Evolutionary conservation across 441 rosid genomes (phyloP).

Genomic region (Adansonia rubrostipa): DNA sequence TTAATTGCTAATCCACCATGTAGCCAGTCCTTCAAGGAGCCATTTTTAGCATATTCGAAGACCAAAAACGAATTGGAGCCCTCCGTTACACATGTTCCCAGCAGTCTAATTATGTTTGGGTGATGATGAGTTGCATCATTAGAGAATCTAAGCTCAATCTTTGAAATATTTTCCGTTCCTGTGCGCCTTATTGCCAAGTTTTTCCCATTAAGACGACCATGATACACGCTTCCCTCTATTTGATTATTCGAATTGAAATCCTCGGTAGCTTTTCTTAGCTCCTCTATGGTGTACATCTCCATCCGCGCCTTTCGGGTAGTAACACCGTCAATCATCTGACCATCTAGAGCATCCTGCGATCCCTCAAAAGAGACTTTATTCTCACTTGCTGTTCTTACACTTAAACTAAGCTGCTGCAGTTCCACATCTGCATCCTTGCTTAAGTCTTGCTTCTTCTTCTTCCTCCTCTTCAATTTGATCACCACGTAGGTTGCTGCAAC

Average conservation of each 20-base stretch:
- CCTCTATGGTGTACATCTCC: constrained; percentile 65
- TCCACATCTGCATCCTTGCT: constrained; percentile 58
- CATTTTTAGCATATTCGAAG: constrained; percentile 82
- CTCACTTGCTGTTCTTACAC: constrained; percentile 80
- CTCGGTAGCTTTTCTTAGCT: constrained; percentile 78
- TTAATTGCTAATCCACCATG: constrained; percentile 88
- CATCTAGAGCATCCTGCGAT: constrained; percentile 58
- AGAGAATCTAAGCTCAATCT: constrained; percentile 56
- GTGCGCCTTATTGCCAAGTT: constrained; percentile 69
- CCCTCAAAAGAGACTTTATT: constrained; percentile 88
- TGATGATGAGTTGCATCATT: constrained; percentile 61
- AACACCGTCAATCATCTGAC: constrained; percentile 41
- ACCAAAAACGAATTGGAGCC: constrained; percentile 56
- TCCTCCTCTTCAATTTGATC: constrained; percentile 45
- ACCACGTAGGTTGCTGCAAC: constrained; percentile 52
- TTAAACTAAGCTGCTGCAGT: constrained; percentile 72
- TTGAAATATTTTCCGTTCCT: constrained; percentile 39
- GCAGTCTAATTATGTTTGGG: constrained; percentile 68
- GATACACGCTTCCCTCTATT: constrained; percentile 76
- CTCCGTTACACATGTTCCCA: constrained; percentile 66
- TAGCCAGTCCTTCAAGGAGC: constrained; percentile 87
- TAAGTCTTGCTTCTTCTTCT: constrained; percentile 35
- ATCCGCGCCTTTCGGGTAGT: constrained; percentile 52
- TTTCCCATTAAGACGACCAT: constrained; percentile 80
- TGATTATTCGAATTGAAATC: constrained; percentile 72